phyloP scores from a whole-genome alignment of 257 asterid species.

The Nicotiana sylvestris region DNA sequence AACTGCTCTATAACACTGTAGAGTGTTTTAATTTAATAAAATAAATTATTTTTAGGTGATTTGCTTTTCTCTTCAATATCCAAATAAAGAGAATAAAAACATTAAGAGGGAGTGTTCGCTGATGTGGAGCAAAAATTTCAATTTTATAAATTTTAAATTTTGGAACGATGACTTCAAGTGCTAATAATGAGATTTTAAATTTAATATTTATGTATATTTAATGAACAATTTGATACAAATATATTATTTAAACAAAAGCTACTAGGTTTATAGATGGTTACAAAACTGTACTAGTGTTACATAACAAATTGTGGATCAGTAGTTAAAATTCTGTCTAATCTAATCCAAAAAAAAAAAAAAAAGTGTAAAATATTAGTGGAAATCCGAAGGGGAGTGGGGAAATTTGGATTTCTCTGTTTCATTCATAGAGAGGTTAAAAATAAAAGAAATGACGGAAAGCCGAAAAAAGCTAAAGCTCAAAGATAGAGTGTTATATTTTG shows the following conservation, averaged over 20 bases:
- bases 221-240: too few relatives aligned
- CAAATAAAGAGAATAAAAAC: not conserved
- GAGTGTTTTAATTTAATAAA: not conserved
- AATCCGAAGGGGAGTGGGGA: not conserved
- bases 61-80: not conserved
- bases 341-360: not conserved
- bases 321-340: too few relatives aligned
- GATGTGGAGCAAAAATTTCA: too few relatives aligned
- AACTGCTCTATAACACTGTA: not conserved
- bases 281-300: not conserved
- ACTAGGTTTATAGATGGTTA: too few relatives aligned
- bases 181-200: too few relatives aligned
- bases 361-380: not conserved
- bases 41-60: too few relatives aligned
- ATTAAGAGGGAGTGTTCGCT: too few relatives aligned
- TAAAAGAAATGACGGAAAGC: conserved; percentile 8
- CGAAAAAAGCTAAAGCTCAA: not conserved
- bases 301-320: not conserved
- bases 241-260: too few relatives aligned
- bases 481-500: not conserved
- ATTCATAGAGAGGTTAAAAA: not conserved
- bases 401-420: not conserved
- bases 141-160: too few relatives aligned
- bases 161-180: too few relatives aligned
- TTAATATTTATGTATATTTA: too few relatives aligned